Conservation (phyloP, 108 stramenopile species). For the Schizochytrium sp. region DNA sequence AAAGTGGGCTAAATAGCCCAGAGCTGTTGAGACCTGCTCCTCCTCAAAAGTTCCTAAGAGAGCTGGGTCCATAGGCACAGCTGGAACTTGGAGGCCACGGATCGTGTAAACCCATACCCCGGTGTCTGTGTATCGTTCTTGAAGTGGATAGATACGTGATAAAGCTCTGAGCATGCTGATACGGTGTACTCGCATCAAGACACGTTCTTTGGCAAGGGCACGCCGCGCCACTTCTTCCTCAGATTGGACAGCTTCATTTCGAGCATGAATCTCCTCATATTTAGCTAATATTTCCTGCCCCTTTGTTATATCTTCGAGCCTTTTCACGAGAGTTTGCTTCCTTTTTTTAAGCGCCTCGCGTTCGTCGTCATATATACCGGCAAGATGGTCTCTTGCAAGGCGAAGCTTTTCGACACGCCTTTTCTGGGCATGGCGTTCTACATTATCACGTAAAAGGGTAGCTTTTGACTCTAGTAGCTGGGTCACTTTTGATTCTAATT, state of each 20-base stretch:
- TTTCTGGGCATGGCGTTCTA: too few relatives aligned
- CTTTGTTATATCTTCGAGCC: not conserved
- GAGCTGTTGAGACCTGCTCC: constrained; percentile 55
- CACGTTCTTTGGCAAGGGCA: constrained; percentile 8
- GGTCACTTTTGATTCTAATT: not conserved
- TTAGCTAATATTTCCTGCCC: not conserved
- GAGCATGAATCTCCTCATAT: not conserved
- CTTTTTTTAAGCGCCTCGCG: too few relatives aligned
- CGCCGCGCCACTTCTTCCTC: not conserved
- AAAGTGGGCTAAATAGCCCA: constrained; percentile 48
- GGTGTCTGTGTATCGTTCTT: not conserved
- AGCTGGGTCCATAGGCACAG: not conserved
- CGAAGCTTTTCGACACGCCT: too few relatives aligned
- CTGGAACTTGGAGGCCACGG: constrained; percentile 1
- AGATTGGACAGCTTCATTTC: not conserved
- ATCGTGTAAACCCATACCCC: constrained; percentile 40
- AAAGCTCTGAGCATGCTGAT: constrained; percentile 10
- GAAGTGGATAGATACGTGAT: constrained; percentile 14
- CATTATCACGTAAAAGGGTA: too few relatives aligned
- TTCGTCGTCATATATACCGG: too few relatives aligned
- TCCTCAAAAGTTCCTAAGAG: constrained; percentile 23
- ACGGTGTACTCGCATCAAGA: constrained; percentile 4
- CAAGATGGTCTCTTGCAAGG: too few relatives aligned
- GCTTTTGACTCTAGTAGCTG: not conserved
- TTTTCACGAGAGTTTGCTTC: too few relatives aligned